Evolutionary conservation across 2,329 filamentous ascomycete species (phyloP), one percentile per base, ranked within the genome.

Genomic region (Pseudonectria foliicola): DNA sequence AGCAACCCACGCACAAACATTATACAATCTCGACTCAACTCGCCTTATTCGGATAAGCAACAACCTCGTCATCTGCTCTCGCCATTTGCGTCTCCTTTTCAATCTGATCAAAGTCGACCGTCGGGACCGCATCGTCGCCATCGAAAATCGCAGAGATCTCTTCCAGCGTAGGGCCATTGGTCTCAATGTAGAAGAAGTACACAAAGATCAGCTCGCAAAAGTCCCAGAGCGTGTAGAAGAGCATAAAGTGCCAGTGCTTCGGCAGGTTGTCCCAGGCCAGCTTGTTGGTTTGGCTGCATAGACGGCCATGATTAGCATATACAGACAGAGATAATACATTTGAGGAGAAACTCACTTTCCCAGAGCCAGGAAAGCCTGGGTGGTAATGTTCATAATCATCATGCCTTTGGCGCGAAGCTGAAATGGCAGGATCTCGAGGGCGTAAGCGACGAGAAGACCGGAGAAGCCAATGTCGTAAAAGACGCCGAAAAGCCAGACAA

Each of bases 171-270:
- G 78, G 77, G 4, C 80, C 80, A 50, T 75, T 77, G 13, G 81
- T 85, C 63, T 86, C 81, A 37, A 81, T 70, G 54, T 79, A 81
- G 56, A 81, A 71, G 63, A 77, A 77, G 59, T 70, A 80, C 25
- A 82, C 75, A 46, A 81, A 79, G 30, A 73, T 42, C 29, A 80
- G 61, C 56, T 81, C 74, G 50, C 70, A 56, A 30, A 70, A 62
- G 52, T 80, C 72, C 77, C 77, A 81, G 36, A 76, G 55, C 14
- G 74, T 75, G 59, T 81, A 82, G 60, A 80, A 77, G 29, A 80
- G 65, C 67, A 77, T 80, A 37, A 82, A 73, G 57, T 80, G 70
- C 73, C 76, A 81, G 57, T 80, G 71, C 34, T 67, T 60, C 13
- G 71, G 71, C 29, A 81, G 60, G 35, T 70, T 66, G 33, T 75